Evolutionary conservation across 805 yeast species (phyloP), one percentile per base, ranked within the genome.

Genomic region (Cephaloascus albidus): DNA sequence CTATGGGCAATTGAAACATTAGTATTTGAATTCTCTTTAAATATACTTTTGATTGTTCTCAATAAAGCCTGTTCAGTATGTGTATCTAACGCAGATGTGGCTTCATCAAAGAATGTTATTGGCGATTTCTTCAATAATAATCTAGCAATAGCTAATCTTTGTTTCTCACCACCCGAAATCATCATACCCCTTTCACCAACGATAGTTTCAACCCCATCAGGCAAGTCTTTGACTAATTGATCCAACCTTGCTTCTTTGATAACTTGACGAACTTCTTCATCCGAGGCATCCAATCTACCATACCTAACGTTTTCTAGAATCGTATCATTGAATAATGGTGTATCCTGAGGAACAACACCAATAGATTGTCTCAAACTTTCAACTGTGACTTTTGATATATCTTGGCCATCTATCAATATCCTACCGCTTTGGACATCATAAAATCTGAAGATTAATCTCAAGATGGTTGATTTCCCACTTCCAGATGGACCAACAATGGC

Each of bases 151-250:
- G 98, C 97, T 34, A 93, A 67, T 45, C 98, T 68, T 61, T 93
- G 98, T 57, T 93, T 89, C 57, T 93, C 98, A 44, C 98, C 98
- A n/a, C 98, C 98, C 19, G 96, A 87, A 36, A 93, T 89, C 98
- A 93, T 93, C 73, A 93, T 72, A n/a, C 98, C 98, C 54, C 94
- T 69, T 58, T 93, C 98, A 37, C 98, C 98, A 15, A 93, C 98
- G 42, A 85, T 68, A 0, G 97, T 93, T 20, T 82, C 67, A 33
- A 74, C 65, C 1, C 97, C 96, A 12, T 85, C 84, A 0, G 98
- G 97, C 36, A 93, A 60, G 35, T 80, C 85, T 4, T 57, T 48
- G 14, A 90, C 70, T 36, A 90, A 63, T 18, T 61, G 57, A 44
- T 74, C 74, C 44, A 90, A 67, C 50, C 84, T 80, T 3, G 95